Conservation (phyloP, 2,329 filamentous ascomycete genomes). For the Stachybotrys elegans region DNA sequence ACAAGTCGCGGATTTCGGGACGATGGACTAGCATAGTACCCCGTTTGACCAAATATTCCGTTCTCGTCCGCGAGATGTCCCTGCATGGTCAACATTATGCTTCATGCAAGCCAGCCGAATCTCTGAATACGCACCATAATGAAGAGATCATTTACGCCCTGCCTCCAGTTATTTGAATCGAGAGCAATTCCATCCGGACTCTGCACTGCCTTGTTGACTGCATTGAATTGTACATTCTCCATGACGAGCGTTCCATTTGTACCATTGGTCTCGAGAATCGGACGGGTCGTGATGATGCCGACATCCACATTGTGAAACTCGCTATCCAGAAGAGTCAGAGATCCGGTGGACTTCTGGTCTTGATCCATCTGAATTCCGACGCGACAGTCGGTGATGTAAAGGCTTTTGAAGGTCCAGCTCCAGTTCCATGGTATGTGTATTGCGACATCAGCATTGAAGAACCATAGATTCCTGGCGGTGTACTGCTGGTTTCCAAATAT, state of each 20-base stretch:
- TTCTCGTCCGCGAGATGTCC: constrained; percentile 17
- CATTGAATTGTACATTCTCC: constrained; percentile 40
- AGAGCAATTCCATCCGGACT: constrained; percentile 14
- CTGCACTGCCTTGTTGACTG: constrained; percentile 24
- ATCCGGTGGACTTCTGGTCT: constrained; percentile 57
- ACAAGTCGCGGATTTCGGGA: constrained; percentile 39
- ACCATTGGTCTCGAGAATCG: constrained; percentile 21
- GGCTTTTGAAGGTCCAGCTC: constrained; percentile 68
- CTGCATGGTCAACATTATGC: constrained; percentile 12
- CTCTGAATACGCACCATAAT: constrained; percentile 16
- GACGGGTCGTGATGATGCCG: constrained; percentile 60
- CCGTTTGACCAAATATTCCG: constrained; percentile 16
- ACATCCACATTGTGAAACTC: constrained; percentile 60
- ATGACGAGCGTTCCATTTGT: constrained; percentile 39
- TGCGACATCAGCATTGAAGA: constrained; percentile 60
- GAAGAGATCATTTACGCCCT: constrained; percentile 12
- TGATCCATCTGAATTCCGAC: constrained; percentile 63
- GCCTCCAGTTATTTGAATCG: constrained; percentile 7
- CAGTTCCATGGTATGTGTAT: constrained; percentile 72
- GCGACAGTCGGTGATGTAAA: constrained; percentile 57
- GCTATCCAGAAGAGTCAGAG: constrained; percentile 71
- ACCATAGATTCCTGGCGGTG: constrained; percentile 63
- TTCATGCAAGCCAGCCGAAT: not conserved
- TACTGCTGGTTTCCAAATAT: constrained; percentile 65
- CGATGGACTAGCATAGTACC: constrained; percentile 13